A percentile compares a stretch with the other conserved stretches of the same genome.
These are phyloP conservation scores for Suhomyces sp. DNA, from an alignment of 805 yeast genomes.

Conservation along the genomic window DNA sequence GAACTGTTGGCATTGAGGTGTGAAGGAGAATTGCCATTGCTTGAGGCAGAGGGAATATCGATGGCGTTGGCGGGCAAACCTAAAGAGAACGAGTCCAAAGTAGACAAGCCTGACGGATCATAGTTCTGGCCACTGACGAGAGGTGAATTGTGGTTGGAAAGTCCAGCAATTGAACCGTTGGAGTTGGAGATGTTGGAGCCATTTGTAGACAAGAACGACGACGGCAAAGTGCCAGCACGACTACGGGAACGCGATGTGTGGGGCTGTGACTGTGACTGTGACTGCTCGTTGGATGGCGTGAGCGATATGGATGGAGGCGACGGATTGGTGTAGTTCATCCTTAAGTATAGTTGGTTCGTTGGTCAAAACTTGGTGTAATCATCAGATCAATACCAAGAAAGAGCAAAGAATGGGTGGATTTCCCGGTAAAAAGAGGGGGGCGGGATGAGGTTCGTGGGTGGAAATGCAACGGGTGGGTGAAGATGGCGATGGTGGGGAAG, in stretches of 20 bases:
- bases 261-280: no score
- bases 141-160: conserved; percentile 7
- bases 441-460: no score
- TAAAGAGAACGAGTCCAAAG: conserved; percentile 20
- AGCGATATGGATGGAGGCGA: conserved; percentile 34
- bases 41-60: conserved; percentile 21
- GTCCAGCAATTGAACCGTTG: conserved; percentile 1
- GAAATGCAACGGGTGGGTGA: no score
- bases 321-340: conserved; percentile 15
- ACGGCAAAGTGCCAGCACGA: conserved; percentile 79
- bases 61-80: conserved; percentile 18
- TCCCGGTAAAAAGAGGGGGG: no score
- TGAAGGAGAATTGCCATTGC: conserved; percentile 14
- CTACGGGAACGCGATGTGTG: conserved; percentile 50
- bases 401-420: no score
- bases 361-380: not conserved
- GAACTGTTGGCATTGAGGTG: conserved; percentile 18
- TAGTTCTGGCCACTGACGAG: conserved; percentile 6
- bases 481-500: no score
- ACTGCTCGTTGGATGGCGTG: conserved; percentile 22
- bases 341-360: not conserved
- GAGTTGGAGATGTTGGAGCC: conserved; percentile 10
- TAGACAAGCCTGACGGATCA: conserved; percentile 4
- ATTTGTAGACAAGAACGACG: conserved; percentile 41
- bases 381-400: no score